phyloP scores from a whole-genome alignment of 2,329 filamentous ascomycete genomes.

The Diplodia sapinea region DNA sequence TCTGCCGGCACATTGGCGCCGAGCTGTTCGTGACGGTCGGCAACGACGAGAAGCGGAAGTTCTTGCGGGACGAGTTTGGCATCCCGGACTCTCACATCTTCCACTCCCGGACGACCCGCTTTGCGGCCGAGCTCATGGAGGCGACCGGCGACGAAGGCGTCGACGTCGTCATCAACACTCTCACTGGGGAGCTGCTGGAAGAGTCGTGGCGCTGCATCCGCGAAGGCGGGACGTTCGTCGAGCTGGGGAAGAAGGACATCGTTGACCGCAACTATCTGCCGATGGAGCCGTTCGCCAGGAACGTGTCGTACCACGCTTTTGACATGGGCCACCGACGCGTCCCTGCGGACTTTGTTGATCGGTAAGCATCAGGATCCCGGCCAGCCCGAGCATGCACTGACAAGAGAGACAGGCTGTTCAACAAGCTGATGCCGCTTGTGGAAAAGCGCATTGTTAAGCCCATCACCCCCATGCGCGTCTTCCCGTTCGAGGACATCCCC shows the following conservation, averaged over 20 bases:
- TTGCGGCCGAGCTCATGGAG: constrained; percentile 36
- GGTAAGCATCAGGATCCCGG: too few species aligned
- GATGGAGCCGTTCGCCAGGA: constrained; percentile 24
- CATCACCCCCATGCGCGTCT: constrained; percentile 40
- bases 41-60: constrained; percentile 29
- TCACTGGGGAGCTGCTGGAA: constrained; percentile 36
- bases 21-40: constrained; percentile 34
- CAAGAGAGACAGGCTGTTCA: too few species aligned
- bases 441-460: constrained; percentile 32
- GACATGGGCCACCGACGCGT: too few species aligned
- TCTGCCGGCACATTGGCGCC: constrained; percentile 35
- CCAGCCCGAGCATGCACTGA: too few species aligned
- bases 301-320: too few species aligned
- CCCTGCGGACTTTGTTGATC: too few species aligned
- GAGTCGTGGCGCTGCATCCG: constrained; percentile 53
- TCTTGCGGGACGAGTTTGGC: constrained; percentile 27
- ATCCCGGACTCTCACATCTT: constrained; percentile 40
- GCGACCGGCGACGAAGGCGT: constrained; percentile 43
- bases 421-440: background rate
- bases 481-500: constrained; percentile 36
- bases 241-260: constrained; percentile 37
- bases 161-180: constrained; percentile 40
- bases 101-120: constrained; percentile 36
- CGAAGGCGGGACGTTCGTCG: constrained; percentile 35
- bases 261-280: constrained; percentile 26